Base-by-base conservation (phyloP, 805 yeast genomes). In the Wickerhamiella dianesei region DNA sequence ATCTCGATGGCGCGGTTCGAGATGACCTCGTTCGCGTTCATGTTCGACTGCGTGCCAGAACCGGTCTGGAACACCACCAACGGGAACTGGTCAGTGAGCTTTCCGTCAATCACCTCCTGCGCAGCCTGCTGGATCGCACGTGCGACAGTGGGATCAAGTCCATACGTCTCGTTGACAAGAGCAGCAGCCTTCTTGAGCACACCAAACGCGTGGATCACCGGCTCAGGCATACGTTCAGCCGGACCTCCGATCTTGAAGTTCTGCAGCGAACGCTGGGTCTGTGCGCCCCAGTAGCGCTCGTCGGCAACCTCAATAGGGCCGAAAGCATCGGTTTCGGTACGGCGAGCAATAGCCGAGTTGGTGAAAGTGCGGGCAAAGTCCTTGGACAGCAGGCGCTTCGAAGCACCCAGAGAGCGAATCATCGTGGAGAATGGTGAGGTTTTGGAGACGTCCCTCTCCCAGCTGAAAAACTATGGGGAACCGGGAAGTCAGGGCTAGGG, bases 11-110 rank as follows among this genome's bases (percentile, higher is more conserved):
- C 98, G 62, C 98, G 80, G 77, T 92, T 92, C 48, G 96, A 85
- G 61, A 92, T 92, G 57, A 92, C 98, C 73, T 92, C 98, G 67
- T 92, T 92, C 63, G 97, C 95, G 68, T 92, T 89, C 97, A 92
- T 92, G 74, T 92, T 92, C 53, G 94, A 81, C 70, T 92, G 98
- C 49, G 98, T 92, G 65, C 98, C 98, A 29, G 95, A 84, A 50
- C 98, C 98, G 50, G 98, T 92, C 73, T 92, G 98, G 82, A 87
- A 92, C 35, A 92, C 96, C 49, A 92, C 98, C 65, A 92, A 74
- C 49, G 98, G 98, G 80, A 92, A 92, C 68, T 92, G 95, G 60
- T 82, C 95, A 53, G 78, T 75, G 63, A 92, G 76, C 66, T 86
- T 84, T 55, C 98, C 98, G 58, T 81, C 85, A 43, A 83, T 73